A percentile compares a stretch with the other conserved stretches of the same genome.
These are phyloP conservation scores for Microstegium vimineum DNA, from an alignment of 176 grass and related monocot species.

Conservation along the genomic window DNA sequence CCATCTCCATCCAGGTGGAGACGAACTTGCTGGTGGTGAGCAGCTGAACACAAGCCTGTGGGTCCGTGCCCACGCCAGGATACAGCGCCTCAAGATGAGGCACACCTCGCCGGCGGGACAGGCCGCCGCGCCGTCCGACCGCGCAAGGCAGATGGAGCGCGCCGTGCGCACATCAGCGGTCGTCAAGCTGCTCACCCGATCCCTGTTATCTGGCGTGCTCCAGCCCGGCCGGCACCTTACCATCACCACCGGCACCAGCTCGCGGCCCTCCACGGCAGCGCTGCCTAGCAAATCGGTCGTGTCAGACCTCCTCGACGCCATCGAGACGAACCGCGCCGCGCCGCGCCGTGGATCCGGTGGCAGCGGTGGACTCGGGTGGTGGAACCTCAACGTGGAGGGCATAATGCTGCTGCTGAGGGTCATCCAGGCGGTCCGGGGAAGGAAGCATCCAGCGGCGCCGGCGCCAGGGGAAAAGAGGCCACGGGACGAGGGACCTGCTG, in stretches of 20 bases:
- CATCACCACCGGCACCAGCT: neutral
- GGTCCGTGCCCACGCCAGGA: conserved; percentile 48
- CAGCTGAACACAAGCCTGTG: conserved; percentile 39
- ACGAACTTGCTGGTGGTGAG: conserved; percentile 18
- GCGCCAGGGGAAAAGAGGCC: conserved; percentile 35
- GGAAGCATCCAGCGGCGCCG: neutral
- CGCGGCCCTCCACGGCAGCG: conserved; percentile 11
- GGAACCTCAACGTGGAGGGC: conserved; percentile 69
- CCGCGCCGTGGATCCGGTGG: neutral
- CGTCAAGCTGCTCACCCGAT: conserved; percentile 67
- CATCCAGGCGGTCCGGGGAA: conserved; percentile 34
- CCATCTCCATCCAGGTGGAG: no score
- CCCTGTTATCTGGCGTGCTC: conserved; percentile 68
- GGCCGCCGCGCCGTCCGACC: neutral
- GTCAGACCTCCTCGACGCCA: conserved; percentile 60
- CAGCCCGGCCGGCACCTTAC: conserved; percentile 52
- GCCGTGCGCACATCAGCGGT: conserved; percentile 82
- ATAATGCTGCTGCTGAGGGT: conserved; percentile 61
- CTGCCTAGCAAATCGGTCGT: conserved; percentile 62
- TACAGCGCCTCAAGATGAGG: conserved; percentile 42
- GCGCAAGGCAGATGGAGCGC: conserved; percentile 47
- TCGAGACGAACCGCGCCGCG: conserved; percentile 49
- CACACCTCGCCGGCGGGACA: neutral
- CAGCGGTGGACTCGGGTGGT: conserved; percentile 31
- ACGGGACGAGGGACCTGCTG: conserved; percentile 31